Conservation (phyloP, 2,329 filamentous ascomycete genomes). For the Davidsoniella australis region DNA sequence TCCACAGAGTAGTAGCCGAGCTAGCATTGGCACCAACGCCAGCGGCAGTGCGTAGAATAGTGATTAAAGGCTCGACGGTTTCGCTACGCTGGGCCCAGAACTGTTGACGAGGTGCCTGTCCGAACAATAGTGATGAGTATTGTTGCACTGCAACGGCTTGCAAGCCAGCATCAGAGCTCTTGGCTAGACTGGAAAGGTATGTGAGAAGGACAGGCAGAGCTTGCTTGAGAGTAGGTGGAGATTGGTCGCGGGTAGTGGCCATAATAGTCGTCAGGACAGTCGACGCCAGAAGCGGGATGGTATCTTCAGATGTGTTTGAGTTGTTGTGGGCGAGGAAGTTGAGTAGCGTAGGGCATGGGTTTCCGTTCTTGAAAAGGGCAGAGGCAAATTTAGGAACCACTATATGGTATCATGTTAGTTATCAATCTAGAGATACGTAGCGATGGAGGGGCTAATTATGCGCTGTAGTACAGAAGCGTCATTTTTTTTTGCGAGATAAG, state of each 20-base stretch:
- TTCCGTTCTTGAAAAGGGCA: constrained; percentile 54
- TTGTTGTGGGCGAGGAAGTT: constrained; percentile 69
- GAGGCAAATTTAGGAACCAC: constrained; percentile 65
- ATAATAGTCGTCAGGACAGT: constrained; percentile 72
- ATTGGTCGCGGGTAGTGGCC: constrained; percentile 45
- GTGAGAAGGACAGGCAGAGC: constrained; percentile 69
- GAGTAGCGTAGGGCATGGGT: constrained; percentile 71
- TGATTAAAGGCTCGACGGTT: constrained; percentile 65
- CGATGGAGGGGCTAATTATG: constrained; percentile 2
- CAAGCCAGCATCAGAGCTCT: constrained; percentile 71
- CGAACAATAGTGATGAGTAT: constrained; percentile 71
- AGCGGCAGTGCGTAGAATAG: constrained; percentile 65
- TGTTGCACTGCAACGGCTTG: constrained; percentile 93
- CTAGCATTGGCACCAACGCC: constrained; percentile 50
- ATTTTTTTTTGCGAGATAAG: too few relatives aligned
- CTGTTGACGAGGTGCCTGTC: constrained; percentile 52
- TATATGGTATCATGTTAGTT: constrained; percentile 23
- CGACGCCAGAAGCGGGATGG: constrained; percentile 77
- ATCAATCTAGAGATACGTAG: neutral
- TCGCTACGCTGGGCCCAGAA: constrained; percentile 88
- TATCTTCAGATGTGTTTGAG: constrained; percentile 49
- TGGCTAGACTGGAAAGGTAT: constrained; percentile 70
- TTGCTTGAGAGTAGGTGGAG: constrained; percentile 49
- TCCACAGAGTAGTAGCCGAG: constrained; percentile 44
- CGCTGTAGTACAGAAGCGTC: neutral